Percentiles rank a stretch among this genome's conserved stretches.
Conservation (phyloP, 2,329 filamentous ascomycete genomes). For the Diaporthe sp. region DNA sequence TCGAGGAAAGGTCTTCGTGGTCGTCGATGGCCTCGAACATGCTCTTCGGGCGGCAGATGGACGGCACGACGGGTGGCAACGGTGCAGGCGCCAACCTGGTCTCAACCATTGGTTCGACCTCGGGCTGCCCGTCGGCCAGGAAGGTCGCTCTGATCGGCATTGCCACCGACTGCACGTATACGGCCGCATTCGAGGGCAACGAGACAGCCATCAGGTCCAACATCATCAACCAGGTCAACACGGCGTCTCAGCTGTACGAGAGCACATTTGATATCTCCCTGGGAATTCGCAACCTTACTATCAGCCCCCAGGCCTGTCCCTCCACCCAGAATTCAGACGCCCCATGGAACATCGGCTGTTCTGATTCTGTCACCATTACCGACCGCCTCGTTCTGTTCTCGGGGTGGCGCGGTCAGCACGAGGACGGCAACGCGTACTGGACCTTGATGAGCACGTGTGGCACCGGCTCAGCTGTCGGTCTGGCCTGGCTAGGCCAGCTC, state of each 20-base stretch:
- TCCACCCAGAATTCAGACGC: constrained; percentile 72
- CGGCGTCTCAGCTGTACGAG: constrained; percentile 89
- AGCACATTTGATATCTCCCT: constrained; percentile 94
- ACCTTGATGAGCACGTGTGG: constrained; percentile 85
- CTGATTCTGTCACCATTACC: constrained; percentile 71
- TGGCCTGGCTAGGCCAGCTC: constrained; percentile 92
- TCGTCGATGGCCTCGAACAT: constrained; percentile 67
- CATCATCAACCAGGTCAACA: constrained; percentile 85
- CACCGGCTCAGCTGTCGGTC: constrained; percentile 85
- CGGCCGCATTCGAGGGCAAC: constrained; percentile 68
- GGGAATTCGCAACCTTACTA: constrained; percentile 85
- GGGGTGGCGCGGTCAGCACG: constrained; percentile 81
- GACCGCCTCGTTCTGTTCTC: constrained; percentile 90
- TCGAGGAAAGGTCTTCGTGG: constrained; percentile 52
- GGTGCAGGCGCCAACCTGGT: constrained; percentile 83
- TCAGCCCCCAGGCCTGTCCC: constrained; percentile 81
- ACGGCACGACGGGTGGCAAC: constrained; percentile 76
- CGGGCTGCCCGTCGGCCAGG: constrained; percentile 89
- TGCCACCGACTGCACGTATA: constrained; percentile 93
- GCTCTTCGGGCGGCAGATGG: constrained; percentile 82
- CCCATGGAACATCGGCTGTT: constrained; percentile 87
- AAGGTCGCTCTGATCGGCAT: constrained; percentile 93
- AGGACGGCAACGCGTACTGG: constrained; percentile 92
- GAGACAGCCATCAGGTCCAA: constrained; percentile 74
- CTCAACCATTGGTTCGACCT: constrained; percentile 80